phyloP scores from a whole-genome alignment of 2,329 filamentous ascomycete species.

The Xylariaceae sp. region DNA sequence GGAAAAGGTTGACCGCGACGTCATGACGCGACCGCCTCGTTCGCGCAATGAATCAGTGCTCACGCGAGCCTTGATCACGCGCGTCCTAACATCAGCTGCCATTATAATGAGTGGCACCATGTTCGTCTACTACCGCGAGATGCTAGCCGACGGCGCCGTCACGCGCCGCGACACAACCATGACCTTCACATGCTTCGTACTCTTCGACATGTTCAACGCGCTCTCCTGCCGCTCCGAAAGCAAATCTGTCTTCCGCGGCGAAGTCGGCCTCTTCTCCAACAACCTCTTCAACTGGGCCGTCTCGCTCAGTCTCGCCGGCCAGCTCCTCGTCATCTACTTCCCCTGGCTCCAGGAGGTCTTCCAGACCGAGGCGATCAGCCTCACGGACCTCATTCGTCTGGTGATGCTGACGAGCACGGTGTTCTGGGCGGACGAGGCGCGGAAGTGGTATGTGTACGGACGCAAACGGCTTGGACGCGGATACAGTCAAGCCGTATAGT shows the following conservation, averaged over 20 bases:
- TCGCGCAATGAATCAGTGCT: slow-evolving; percentile 83
- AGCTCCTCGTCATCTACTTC: slow-evolving; percentile 88
- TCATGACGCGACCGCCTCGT: slow-evolving; percentile 85
- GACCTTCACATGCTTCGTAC: slow-evolving; percentile 97
- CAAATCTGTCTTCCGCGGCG: slow-evolving; percentile 82
- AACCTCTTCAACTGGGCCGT: slow-evolving; percentile 97
- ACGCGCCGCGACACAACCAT: slow-evolving; percentile 95
- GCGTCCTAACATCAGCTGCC: slow-evolving; percentile 79
- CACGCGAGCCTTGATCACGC: slow-evolving; percentile 73
- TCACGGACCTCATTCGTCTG: slow-evolving; percentile 69
- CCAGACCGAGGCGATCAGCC: slow-evolving; percentile 79
- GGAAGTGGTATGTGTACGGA: slow-evolving; percentile 71
- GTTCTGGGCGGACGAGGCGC: slow-evolving; percentile 88
- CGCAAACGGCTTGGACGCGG: slow-evolving; percentile 51
- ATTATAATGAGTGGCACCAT: slow-evolving; percentile 94
- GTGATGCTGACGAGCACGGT: slow-evolving; percentile 77
- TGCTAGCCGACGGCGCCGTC: slow-evolving; percentile 75
- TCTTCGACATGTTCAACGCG: slow-evolving; percentile 99
- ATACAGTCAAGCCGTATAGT: slow-evolving; percentile 61
- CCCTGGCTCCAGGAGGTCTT: slow-evolving; percentile 91
- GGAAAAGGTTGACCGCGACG: slow-evolving; percentile 86
- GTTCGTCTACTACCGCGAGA: slow-evolving; percentile 84
- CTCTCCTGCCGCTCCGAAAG: slow-evolving; percentile 85
- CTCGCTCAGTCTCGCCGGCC: slow-evolving; percentile 73
- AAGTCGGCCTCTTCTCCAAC: slow-evolving; percentile 78